Conservation (phyloP, 1,284 basidiomycete species). For the Cutaneotrichosporon mucoides region DNA sequence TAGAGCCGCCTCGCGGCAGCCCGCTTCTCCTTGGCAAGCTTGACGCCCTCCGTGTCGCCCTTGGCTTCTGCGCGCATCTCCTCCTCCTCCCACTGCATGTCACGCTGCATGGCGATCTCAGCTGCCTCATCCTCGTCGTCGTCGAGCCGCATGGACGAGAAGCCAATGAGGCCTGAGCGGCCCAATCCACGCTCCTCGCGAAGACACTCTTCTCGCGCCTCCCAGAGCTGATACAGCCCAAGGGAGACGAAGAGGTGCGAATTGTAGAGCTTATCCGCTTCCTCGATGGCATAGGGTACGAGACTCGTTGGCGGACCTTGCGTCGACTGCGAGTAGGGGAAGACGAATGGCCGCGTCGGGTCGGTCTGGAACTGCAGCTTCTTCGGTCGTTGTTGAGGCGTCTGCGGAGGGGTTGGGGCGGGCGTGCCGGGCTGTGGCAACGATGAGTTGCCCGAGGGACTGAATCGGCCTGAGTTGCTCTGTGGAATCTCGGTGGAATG, state of each 20-base stretch:
- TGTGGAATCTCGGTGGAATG: slow-evolving; percentile 53
- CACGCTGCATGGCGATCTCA: slow-evolving; percentile 57
- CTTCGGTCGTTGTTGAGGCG: slow-evolving; percentile 74
- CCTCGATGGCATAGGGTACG: slow-evolving; percentile 91
- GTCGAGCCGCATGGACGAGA: slow-evolving; percentile 43
- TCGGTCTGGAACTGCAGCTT: slow-evolving; percentile 99
- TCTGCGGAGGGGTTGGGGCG: slow-evolving; percentile 81
- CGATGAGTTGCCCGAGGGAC: slow-evolving; percentile 6
- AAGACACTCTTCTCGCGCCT: slow-evolving; percentile 90
- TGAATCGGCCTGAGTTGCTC: slow-evolving; percentile 18
- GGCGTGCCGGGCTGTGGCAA: slow-evolving; percentile 65
- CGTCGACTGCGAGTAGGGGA: slow-evolving; percentile 75
- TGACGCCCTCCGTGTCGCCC: slow-evolving; percentile 57
- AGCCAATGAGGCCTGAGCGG: slow-evolving; percentile 55
- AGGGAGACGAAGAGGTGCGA: slow-evolving; percentile 87
- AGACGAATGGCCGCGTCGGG: slow-evolving; percentile 87
- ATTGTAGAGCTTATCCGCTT: slow-evolving; percentile 86
- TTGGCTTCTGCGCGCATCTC: slow-evolving; percentile 53
- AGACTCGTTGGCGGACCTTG: slow-evolving; percentile 48
- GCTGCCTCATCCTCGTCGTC: slow-evolving; percentile 47
- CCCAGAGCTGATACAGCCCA: slow-evolving; percentile 89
- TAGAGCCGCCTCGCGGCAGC: slow-evolving; percentile 78
- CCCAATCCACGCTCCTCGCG: slow-evolving; percentile 84
- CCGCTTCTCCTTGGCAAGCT: slow-evolving; percentile 63
- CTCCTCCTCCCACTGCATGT: slow-evolving; percentile 60